phyloP scores from a whole-genome alignment of 2,329 filamentous ascomycete genomes.

The Pyrenochaeta sp. region DNA sequence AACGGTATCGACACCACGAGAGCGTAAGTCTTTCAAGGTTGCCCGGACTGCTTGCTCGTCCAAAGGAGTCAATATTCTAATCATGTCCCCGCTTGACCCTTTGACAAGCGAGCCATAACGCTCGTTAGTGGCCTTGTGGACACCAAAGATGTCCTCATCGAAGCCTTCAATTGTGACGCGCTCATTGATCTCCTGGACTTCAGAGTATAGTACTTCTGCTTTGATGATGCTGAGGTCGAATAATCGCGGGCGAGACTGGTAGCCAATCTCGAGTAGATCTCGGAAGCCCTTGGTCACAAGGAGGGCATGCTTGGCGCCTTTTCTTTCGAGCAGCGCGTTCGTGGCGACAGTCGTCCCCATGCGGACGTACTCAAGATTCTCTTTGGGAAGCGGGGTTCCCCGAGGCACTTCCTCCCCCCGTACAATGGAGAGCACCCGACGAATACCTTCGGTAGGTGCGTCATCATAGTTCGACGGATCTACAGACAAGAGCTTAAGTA shows the following conservation, averaged over 20 bases:
- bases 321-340: conserved; percentile 41
- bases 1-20: not conserved
- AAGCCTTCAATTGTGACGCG: not conserved
- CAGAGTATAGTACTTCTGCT: not conserved
- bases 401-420: conserved; percentile 22
- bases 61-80: not conserved
- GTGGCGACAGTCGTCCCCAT: conserved; percentile 45
- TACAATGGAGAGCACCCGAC: conserved; percentile 30
- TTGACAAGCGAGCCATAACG: not conserved
- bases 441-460: conserved; percentile 41
- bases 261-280: conserved; percentile 41
- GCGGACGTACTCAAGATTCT: conserved; percentile 24
- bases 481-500: conserved; percentile 41
- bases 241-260: conserved; percentile 43
- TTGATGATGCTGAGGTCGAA: conserved; percentile 35
- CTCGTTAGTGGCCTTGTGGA: not conserved
- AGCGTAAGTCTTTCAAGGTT: not conserved
- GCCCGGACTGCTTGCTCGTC: not conserved
- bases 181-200: not conserved
- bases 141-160: not conserved
- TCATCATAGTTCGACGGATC: conserved; percentile 40
- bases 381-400: not conserved
- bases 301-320: conserved; percentile 38
- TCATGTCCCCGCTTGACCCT: not conserved
- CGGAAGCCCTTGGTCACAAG: conserved; percentile 41